These are phyloP conservation scores for Triticum urartu DNA, from an alignment of 176 grass and related monocot genomes.

Conservation along the genomic window DNA sequence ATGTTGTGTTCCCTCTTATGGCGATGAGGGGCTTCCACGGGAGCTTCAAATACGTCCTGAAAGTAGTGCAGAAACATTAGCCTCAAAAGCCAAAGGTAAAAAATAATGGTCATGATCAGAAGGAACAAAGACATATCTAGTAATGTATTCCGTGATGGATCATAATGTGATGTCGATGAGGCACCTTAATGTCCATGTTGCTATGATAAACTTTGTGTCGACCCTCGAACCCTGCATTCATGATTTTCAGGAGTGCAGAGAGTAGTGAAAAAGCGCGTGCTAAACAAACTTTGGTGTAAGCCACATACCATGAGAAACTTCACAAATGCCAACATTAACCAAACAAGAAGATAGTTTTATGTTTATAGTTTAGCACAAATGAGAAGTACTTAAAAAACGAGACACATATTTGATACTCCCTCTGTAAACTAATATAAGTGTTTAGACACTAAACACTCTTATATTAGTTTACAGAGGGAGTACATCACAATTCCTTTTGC, in stretches of 20 bases:
- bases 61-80: background rate
- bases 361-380: background rate
- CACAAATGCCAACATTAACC: background rate
- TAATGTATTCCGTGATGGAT: background rate
- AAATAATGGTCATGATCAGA: too few relatives aligned
- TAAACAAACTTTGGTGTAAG: background rate
- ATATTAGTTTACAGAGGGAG: too few relatives aligned
- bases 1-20: conserved; percentile 79
- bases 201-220: conserved; percentile 58
- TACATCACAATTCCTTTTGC: background rate
- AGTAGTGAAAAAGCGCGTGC: background rate
- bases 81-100: too few relatives aligned
- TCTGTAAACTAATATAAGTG: too few relatives aligned
- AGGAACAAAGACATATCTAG: too few relatives aligned
- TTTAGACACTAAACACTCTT: too few relatives aligned
- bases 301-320: background rate
- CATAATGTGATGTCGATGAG: background rate
- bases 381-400: background rate
- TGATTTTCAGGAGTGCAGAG: background rate
- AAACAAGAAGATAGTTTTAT: background rate
- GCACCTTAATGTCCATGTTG: conserved; percentile 77
- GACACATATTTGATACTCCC: background rate
- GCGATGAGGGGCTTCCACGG: conserved; percentile 83
- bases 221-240: conserved; percentile 41
- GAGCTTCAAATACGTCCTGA: conserved; percentile 77